Percentiles rank a stretch among this genome's conserved stretches.
Evolutionary conservation across 192 early-diverging fungal genomes (phyloP).

Genomic region (Spinellus fusiger): DNA sequence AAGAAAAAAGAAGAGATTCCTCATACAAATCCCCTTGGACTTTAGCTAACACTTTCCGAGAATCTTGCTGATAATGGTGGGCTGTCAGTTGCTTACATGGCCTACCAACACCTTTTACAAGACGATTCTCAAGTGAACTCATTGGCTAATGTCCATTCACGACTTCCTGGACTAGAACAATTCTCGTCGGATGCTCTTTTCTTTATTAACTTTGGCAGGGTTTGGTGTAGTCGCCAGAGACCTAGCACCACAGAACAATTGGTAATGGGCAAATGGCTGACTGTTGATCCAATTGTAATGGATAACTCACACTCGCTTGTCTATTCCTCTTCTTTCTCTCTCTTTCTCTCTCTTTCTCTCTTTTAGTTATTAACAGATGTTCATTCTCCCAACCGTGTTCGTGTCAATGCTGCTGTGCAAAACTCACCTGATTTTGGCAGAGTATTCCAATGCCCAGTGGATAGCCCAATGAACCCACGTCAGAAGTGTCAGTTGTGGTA

Average conservation of each 20-base stretch:
- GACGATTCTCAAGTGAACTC: conserved; percentile 7
- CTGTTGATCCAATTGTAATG: background rate
- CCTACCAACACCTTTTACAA: conserved; percentile 35
- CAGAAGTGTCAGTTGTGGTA: conserved; percentile 43
- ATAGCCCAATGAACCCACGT: conserved; percentile 59
- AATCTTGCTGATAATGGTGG: conserved; percentile 72
- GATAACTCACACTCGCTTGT: background rate
- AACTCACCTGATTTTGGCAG: conserved; percentile 60
- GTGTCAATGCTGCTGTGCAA: conserved; percentile 59
- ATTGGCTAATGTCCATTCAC: conserved; percentile 15
- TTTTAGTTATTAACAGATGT: conserved; percentile 51
- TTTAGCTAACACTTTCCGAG: conserved; percentile 48
- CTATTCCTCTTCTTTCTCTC: background rate
- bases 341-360: background rate
- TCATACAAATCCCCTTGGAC: background rate
- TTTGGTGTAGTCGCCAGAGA: conserved; percentile 53
- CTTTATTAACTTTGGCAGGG: conserved; percentile 56
- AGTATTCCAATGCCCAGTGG: conserved; percentile 56
- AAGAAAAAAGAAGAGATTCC: background rate
- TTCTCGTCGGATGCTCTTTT: conserved; percentile 52
- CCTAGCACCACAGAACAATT: conserved; percentile 18
- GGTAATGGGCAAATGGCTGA: background rate
- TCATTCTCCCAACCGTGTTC: conserved; percentile 55
- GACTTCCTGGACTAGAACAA: conserved; percentile 39
- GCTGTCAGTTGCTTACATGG: conserved; percentile 37